phyloP scores from a whole-genome alignment of 495 filamentous ascomycete genomes.

The Sphaerosporella brunnea region DNA sequence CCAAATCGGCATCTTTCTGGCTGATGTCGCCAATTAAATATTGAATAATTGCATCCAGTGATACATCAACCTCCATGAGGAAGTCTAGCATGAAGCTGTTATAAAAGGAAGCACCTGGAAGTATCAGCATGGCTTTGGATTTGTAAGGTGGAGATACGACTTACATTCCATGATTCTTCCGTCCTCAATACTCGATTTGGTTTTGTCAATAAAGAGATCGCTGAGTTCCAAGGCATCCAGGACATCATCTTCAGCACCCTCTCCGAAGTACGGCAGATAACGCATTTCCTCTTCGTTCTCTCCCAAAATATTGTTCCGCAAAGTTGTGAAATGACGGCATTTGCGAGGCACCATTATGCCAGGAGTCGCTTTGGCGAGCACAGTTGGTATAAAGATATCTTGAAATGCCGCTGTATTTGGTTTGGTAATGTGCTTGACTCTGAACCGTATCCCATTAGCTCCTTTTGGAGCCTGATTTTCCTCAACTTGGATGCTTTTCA shows the following conservation, averaged over 20 bases:
- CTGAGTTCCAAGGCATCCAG: conserved; percentile 17
- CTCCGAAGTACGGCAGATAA: conserved; percentile 27
- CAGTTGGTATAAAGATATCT: background rate
- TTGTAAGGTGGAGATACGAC: background rate
- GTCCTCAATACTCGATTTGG: conserved; percentile 17
- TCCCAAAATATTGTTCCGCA: conserved; percentile 24
- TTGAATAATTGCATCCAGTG: conserved; percentile 11
- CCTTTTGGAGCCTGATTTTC: background rate
- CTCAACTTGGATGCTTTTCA: conserved; percentile 16
- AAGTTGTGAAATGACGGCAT: conserved; percentile 25
- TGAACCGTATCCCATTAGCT: background rate
- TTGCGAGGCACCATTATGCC: conserved; percentile 16
- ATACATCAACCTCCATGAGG: conserved; percentile 13
- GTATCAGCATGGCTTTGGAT: too few relatives aligned
- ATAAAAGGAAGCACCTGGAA: conserved; percentile 16
- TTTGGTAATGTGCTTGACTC: background rate
- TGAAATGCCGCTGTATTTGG: background rate
- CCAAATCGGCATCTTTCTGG: conserved; percentile 6
- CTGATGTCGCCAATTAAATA: conserved; percentile 18
- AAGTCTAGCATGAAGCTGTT: conserved; percentile 19
- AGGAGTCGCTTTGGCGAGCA: conserved; percentile 3
- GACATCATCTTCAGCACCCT: conserved; percentile 24
- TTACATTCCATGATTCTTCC: conserved; percentile 19
- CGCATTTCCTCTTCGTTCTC: conserved; percentile 27
- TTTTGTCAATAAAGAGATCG: conserved; percentile 24